Conservation (phyloP, 768 basidiomycete species). For the Phallus indusiatus region DNA sequence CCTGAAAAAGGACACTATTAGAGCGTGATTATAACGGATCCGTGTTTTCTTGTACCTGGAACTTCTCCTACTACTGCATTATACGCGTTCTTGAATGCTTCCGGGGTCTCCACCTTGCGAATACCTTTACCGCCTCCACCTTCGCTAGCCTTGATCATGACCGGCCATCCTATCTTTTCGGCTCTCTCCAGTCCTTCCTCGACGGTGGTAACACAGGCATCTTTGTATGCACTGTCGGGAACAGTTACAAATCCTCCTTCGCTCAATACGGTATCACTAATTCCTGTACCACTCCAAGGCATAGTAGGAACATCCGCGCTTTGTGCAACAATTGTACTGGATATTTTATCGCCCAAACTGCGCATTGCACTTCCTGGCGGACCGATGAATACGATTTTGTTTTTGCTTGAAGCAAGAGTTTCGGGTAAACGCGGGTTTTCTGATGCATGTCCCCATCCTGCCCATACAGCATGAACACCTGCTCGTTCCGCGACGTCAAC, state of each 20-base stretch:
- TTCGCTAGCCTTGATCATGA: conserved; percentile 99
- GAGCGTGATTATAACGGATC: neutral
- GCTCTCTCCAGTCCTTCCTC: conserved; percentile 81
- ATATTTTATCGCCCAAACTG: conserved; percentile 98
- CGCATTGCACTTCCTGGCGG: conserved; percentile 99
- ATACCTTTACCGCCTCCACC: conserved; percentile 99
- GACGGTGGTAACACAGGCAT: conserved; percentile 81
- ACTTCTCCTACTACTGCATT: conserved; percentile 93
- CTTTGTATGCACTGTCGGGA: conserved; percentile 79
- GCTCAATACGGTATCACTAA: conserved; percentile 77
- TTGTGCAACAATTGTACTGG: conserved; percentile 98
- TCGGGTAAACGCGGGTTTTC: conserved; percentile 97
- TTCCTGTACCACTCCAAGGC: conserved; percentile 97
- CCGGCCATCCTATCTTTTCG: conserved; percentile 86
- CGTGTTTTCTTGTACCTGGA: conserved; percentile 68
- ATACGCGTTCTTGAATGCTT: conserved; percentile 90
- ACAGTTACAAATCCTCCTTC: conserved; percentile 88
- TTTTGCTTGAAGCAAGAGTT: conserved; percentile 79
- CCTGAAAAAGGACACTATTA: conserved; percentile 32
- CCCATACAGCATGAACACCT: conserved; percentile 99
- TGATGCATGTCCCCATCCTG: conserved; percentile 99
- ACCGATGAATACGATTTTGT: conserved; percentile 98
- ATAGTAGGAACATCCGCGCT: conserved; percentile 94
- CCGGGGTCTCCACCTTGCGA: conserved; percentile 79
- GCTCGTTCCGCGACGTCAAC: conserved; percentile 96